phyloP scores from a whole-genome alignment of 2,329 filamentous ascomycete genomes.

The Colletotrichum sp. region DNA sequence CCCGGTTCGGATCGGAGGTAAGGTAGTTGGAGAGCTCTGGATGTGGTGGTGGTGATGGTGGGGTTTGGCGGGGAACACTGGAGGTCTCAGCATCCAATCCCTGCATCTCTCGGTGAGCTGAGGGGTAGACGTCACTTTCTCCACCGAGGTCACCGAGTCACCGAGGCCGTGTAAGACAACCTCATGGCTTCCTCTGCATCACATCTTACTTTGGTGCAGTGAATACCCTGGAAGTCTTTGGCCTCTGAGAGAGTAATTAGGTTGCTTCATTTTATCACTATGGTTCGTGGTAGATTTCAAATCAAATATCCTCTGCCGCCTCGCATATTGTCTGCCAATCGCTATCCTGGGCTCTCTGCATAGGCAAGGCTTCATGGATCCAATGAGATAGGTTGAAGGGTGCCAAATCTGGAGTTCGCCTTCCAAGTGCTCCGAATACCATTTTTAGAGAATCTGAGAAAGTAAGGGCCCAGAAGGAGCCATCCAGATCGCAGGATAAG shows the following conservation, averaged over 20 bases:
- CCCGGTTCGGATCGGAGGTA: conserved; percentile 14
- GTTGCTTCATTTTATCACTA: neutral
- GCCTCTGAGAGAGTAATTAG: neutral
- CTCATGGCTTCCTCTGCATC: neutral
- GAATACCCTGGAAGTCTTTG: neutral
- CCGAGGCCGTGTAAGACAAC: neutral
- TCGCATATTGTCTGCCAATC: neutral
- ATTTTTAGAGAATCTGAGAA: neutral
- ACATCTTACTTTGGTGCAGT: neutral
- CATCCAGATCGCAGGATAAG: neutral
- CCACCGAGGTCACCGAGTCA: neutral
- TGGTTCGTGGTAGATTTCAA: neutral
- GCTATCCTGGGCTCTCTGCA: neutral
- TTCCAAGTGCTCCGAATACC: neutral
- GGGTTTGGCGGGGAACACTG: conserved; percentile 17
- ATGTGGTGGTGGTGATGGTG: conserved; percentile 9
- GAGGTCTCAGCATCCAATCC: neutral
- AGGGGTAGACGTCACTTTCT: neutral
- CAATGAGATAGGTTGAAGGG: neutral
- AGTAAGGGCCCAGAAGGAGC: neutral
- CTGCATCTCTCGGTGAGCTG: conserved; percentile 7
- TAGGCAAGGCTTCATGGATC: neutral
- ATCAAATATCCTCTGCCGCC: neutral
- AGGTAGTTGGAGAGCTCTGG: conserved; percentile 2
- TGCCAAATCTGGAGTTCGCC: neutral